Conservation (phyloP, 148 eudicot species). For the Agrostemma githago region DNA sequence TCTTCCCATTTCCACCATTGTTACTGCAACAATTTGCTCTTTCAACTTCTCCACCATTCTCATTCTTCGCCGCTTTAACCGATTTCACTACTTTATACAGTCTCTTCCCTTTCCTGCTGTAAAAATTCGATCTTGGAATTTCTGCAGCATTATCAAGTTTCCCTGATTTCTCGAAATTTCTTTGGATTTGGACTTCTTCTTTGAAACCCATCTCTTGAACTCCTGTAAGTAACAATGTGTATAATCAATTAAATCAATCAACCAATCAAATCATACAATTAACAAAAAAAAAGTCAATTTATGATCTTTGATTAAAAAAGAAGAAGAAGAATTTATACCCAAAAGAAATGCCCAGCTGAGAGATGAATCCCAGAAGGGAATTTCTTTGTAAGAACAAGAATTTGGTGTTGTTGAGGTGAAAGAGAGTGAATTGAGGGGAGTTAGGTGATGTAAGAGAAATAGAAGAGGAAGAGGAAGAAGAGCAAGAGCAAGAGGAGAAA, state of each 20-base stretch:
- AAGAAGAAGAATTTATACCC: neutral
- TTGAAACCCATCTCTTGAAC: neutral
- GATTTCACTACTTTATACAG: neutral
- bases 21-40: neutral
- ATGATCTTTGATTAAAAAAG: neutral
- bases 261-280: no score
- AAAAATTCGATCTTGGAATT: neutral
- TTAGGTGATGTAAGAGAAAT: conserved; percentile 17
- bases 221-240: neutral
- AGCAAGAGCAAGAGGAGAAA: neutral
- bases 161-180: neutral
- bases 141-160: neutral
- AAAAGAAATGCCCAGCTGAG: conserved; percentile 12
- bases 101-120: conserved; percentile 6
- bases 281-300: no score
- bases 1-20: conserved; percentile 60
- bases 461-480: neutral
- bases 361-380: conserved; percentile 8
- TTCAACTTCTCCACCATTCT: neutral
- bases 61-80: conserved; percentile 5
- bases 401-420: neutral
- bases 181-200: neutral
- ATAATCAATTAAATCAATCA: neutral
- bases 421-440: conserved; percentile 6
- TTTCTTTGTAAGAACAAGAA: neutral